phyloP scores from a whole-genome alignment of 352 stramenopile genomes.

The Globisporangium middletonii region DNA sequence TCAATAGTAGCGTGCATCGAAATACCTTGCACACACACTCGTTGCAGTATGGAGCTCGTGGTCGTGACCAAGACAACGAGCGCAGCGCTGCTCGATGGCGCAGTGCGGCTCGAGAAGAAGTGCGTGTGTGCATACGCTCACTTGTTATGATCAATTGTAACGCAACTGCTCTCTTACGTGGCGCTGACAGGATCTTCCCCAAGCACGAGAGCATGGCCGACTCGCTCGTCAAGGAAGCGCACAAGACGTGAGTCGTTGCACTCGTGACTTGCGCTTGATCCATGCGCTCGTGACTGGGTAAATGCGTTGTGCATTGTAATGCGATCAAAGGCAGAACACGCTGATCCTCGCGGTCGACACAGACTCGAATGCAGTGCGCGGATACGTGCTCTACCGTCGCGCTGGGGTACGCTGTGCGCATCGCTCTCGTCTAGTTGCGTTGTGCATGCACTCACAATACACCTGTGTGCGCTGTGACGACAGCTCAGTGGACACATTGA shows the following conservation, averaged over 20 bases:
- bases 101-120: constrained; percentile 13
- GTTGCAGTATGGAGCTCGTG: constrained; percentile 6
- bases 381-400: constrained; percentile 41
- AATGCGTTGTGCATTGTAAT: background rate
- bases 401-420: constrained; percentile 22
- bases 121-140: background rate
- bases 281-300: background rate
- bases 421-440: background rate
- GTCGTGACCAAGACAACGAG: constrained; percentile 9
- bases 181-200: constrained; percentile 5
- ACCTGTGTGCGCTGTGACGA: background rate
- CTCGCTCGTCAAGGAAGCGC: constrained; percentile 10
- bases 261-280: background rate
- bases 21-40: background rate
- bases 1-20: background rate
- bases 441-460: background rate
- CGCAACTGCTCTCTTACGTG: background rate
- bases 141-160: too few species aligned
- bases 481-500: constrained; percentile 36
- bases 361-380: constrained; percentile 14
- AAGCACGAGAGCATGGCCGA: constrained; percentile 15
- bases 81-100: constrained; percentile 6
- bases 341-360: constrained; percentile 27
- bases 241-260: background rate
- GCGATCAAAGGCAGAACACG: constrained; percentile 24